Base-by-base conservation (phyloP, 2,329 filamentous ascomycete genomes). In the Ustulina deusta region DNA sequence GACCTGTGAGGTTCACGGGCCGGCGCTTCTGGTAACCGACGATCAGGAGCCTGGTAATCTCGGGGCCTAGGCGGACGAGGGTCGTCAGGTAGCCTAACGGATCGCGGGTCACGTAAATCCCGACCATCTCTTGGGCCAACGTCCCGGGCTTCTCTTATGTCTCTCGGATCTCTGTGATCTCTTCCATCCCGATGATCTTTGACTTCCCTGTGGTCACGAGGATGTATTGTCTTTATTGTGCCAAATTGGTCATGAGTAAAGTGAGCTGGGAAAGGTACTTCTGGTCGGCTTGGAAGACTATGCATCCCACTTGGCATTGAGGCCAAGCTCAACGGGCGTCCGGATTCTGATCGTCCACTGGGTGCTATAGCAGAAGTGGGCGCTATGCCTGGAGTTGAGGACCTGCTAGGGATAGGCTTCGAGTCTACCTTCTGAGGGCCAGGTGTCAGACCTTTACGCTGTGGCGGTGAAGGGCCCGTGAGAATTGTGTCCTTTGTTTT, bases 251-350 rank as follows among this genome's bases (percentile, higher is more conserved):
- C 84, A 27, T 83, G 79, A 10, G 79, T 79, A 61, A 82, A 83
- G 68, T 84, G 83, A 2, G 82, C 81, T 0, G 83, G 83, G 52
- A 86, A 83, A 7, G 86, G 86, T 11, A 87, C 83, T 69, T 90
- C 87, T 17, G 88, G 88, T 62, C 87, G 83, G 61, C 79, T 88
- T 1, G 89, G 89, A 6, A 91, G 79, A 17, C 78, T 78, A 69
- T 82, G 82, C 32, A 79, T 72, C 9, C 63, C 69, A 55, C 69
- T 20, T n/a, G 65, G 63, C 67, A 59, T 71, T 63, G 76, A 69
- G 54, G 76, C 51, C 61, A 79, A 48, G 60, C 72, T 71, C 62
- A 74, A 71, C 44, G 71, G 75, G 40, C 78, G 80, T 22, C 75
- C 70, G 4, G 73, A 66, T 15, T 83, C 80, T 3, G 75, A 71